Base-by-base conservation (phyloP, 2,329 filamentous ascomycete genomes). In the Penicillium psychrosexuale region DNA sequence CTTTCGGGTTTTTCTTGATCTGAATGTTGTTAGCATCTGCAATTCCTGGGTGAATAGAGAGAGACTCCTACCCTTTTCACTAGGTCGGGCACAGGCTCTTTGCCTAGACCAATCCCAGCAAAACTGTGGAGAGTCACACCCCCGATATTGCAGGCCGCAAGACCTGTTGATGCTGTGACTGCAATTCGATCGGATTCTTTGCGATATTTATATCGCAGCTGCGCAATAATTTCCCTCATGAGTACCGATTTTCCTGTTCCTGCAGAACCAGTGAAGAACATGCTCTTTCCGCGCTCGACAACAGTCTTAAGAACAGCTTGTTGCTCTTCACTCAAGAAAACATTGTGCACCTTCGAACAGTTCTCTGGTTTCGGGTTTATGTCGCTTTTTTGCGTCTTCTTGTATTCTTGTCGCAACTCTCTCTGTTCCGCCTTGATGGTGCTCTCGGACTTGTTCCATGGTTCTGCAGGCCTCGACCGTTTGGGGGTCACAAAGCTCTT, bases 251-350 rank as follows among this genome's bases (percentile, higher is more conserved):
- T 99, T 72, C 94, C 94, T 5, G 94, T 97, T 80, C 85, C 91
- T 55, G 94, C 94, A 56, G 94, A 96, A 64, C 94, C 94, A 1
- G 94, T 99, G 72, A 99, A 99, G 78, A 99, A 99, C 2, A 97
- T 92, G 65, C 93, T 97, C 71, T 91, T 88, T 56, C 83, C 83
- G 60, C 89, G 78, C 22, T 94, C 83, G 8, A 91, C 82, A 9
- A 99, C 93, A 19, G 97, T 78, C 43, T 91, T 85, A 54, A 95
- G 78, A 11, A 99, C 91, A 55, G 89, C 85, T 56, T 84, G 82
- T 73, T 99, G 94, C 70, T 99, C 94, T 12, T 88, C 83, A 69
- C 90, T 97, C 34, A 99, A 79, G 53, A 87, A 86, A 9, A 95
- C 82, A 9, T 81, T 75, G 27, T 83, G 75, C 53, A 83, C 72